Base-by-base conservation (phyloP, 148 eudicot genomes). In the Fagopyrum tataricum region DNA sequence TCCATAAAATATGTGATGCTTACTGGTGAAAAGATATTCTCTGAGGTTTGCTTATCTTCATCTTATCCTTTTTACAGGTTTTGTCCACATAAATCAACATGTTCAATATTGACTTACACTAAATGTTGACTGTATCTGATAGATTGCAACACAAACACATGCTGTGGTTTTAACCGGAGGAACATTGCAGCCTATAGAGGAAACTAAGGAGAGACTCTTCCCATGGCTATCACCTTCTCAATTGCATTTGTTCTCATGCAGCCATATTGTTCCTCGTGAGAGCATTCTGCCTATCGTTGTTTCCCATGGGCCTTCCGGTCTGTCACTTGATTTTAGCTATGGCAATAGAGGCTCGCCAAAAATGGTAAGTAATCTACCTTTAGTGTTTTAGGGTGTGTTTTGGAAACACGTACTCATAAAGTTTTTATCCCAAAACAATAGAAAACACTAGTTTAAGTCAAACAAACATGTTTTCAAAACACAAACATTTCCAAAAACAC, bases 1-100 rank as follows among this genome's bases (percentile, higher is more conserved):
- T 91, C 76, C 80, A 80, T 94, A 58, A 94, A 94, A 78, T 94
- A 89, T 87, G 93, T 91, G 73, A 94, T 94, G 98, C 98, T 94
- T 67, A 88, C 90, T 24, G 98, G 98, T 70, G 96, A 91, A 76
- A 91, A 84, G 81, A 80, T 91, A 4, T 94, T 94, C 81, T 86
- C 89, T 67, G 91, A 94, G 97, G 98, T 94, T 81, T 74, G 89
- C 73, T 71, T 59, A 42, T 68, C 24, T 69, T 59, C 53, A 41
- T 51, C 76, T 73, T 70, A 73, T 44, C 26, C 13, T 23, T 75
- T 46, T 31, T 20, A 12, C 23, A 58, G 42, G 41, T 61, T 26
- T 31, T 26, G 41, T 61, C 15, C 40, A 61, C 12, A 61, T 15
- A 61, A 11, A 24, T 61, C n/a, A 10, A 61, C 12, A 13, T 31